Conservation (phyloP, 768 basidiomycete genomes). For the Hortiboletus campestris region DNA sequence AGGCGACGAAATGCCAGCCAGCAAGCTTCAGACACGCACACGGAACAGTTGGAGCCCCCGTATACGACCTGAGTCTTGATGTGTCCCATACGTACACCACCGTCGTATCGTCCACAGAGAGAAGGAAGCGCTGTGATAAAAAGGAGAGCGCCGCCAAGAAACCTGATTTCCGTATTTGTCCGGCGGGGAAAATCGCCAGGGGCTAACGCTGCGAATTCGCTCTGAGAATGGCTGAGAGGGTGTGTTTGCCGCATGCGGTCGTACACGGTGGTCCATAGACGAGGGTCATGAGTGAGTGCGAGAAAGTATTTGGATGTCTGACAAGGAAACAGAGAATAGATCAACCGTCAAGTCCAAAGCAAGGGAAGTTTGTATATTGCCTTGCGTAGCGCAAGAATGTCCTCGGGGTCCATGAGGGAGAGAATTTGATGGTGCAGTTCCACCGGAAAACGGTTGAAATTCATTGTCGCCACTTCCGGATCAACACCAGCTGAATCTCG, state of each 20-base stretch:
- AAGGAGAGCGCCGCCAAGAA: not conserved
- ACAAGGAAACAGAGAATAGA: not conserved
- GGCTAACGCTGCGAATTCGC: conserved; percentile 8
- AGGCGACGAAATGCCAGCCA: conserved; percentile 1
- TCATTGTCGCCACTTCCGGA: too few species aligned
- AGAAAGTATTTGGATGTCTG: conserved; percentile 12
- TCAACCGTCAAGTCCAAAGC: not conserved
- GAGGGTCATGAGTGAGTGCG: not conserved
- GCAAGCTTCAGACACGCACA: conserved; percentile 2
- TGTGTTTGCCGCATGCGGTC: conserved; percentile 1
- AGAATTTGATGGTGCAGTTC: conserved; percentile 9
- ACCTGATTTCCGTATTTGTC: not conserved
- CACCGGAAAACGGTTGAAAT: not conserved
- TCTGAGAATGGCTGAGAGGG: not conserved
- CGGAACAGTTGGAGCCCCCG: not conserved
- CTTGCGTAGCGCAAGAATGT: conserved; percentile 9
- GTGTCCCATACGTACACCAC: conserved; percentile 16
- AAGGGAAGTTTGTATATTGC: not conserved
- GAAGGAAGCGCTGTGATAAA: conserved; percentile 11
- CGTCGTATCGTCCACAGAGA: conserved; percentile 6
- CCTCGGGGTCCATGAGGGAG: not conserved
- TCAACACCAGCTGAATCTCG: not conserved
- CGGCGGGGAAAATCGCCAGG: not conserved
- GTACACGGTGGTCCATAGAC: conserved; percentile 2
- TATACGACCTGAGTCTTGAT: not conserved